Evolutionary conservation across 2,329 filamentous ascomycete genomes (phyloP).

Genomic region (Ophiostoma sp.): DNA sequence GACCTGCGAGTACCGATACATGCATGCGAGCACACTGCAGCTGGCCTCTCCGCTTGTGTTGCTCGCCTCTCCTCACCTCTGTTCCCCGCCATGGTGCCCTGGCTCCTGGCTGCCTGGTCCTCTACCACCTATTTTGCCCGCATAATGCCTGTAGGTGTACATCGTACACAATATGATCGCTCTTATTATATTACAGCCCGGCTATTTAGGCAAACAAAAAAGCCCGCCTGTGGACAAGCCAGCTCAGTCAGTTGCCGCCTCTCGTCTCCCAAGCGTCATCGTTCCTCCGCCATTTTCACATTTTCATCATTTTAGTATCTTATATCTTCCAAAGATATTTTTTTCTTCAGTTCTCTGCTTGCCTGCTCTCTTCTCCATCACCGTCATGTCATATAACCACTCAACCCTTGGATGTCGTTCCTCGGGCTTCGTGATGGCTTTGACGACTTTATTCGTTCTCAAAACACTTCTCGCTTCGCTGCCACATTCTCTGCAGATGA

Average conservation of each 20-base stretch:
- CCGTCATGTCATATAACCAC: background rate
- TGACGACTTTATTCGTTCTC: background rate
- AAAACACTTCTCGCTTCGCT: background rate
- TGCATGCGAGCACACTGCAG: background rate
- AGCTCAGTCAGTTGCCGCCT: background rate
- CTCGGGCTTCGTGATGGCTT: background rate
- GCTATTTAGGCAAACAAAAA: background rate
- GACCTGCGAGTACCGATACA: constrained; percentile 20
- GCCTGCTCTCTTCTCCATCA: background rate
- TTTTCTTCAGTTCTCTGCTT: background rate
- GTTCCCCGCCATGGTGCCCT: constrained; percentile 1
- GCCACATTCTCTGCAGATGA: background rate
- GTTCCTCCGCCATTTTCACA: background rate
- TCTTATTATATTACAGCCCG: constrained; percentile 6
- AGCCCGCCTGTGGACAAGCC: background rate
- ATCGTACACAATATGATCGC: constrained; percentile 4
- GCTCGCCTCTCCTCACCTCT: background rate
- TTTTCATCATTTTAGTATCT: background rate
- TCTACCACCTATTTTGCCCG: background rate
- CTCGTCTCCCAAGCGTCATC: background rate
- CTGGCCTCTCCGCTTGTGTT: background rate
- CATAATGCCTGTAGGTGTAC: background rate
- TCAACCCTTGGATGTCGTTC: background rate
- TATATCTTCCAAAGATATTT: background rate
- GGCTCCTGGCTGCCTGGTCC: background rate